These are phyloP conservation scores for Mycogone perniciosa DNA, from an alignment of 2,329 filamentous ascomycete genomes.

Conservation along the genomic window DNA sequence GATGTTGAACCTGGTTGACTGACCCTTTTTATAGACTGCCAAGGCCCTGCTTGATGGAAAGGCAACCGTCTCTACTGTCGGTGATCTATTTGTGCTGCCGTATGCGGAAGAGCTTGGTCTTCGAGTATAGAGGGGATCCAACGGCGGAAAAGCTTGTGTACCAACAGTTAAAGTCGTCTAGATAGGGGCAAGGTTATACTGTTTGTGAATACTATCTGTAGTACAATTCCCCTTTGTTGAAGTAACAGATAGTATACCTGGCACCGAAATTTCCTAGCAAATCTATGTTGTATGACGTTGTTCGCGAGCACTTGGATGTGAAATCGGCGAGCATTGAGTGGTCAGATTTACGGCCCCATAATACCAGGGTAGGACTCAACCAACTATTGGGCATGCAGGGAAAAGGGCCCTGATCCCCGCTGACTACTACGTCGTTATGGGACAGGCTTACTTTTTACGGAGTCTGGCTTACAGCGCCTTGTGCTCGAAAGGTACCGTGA, in stretches of 20 bases:
- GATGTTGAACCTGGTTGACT: slow-evolving; percentile 22
- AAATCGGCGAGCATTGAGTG: too few relatives aligned
- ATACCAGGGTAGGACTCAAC: too few relatives aligned
- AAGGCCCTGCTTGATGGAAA: slow-evolving; percentile 83
- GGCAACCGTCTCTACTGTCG: slow-evolving; percentile 82
- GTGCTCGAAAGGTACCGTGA: too few relatives aligned
- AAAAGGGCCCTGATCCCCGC: too few relatives aligned
- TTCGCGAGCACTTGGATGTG: too few relatives aligned
- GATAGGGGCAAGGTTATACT: slow-evolving; percentile 30
- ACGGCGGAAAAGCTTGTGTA: slow-evolving; percentile 34
- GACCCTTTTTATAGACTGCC: slow-evolving; percentile 57
- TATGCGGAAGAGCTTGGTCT: slow-evolving; percentile 92
- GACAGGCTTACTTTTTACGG: too few relatives aligned
- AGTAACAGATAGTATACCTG: slow-evolving; percentile 4
- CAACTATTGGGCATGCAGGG: too few relatives aligned
- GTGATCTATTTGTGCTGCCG: slow-evolving; percentile 84
- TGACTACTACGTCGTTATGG: too few relatives aligned
- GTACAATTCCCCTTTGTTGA: slow-evolving; percentile 35
- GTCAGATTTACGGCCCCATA: too few relatives aligned
- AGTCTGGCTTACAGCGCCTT: too few relatives aligned
- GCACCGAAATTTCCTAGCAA: slow-evolving; percentile 4
- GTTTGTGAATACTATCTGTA: slow-evolving; percentile 40
- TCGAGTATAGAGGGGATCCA: slow-evolving; percentile 64
- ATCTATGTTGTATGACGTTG: too few relatives aligned
- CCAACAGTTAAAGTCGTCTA: slow-evolving; percentile 37